phyloP scores from a whole-genome alignment of 2,329 filamentous ascomycete species.

The Stagonosporopsis rhizophila region DNA sequence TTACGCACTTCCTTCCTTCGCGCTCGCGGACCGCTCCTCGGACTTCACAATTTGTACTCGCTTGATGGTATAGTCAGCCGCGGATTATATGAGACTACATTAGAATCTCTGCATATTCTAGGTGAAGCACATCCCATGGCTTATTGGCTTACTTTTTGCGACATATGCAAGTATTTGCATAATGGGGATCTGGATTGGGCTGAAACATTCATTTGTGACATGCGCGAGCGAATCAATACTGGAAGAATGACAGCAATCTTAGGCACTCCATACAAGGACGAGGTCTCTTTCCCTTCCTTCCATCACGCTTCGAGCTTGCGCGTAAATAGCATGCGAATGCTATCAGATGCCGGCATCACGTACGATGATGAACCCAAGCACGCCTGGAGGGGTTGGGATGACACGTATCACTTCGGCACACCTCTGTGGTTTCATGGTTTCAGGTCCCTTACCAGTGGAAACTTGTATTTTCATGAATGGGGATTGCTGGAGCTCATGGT shows the following conservation, averaged over 20 bases:
- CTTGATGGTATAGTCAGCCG: too few relatives aligned
- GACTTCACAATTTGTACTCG: too few relatives aligned
- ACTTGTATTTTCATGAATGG: too few relatives aligned
- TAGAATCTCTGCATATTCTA: background rate
- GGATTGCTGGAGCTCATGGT: background rate
- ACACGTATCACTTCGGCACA: background rate
- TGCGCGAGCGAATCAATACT: background rate
- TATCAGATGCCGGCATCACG: background rate
- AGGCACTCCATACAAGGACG: background rate
- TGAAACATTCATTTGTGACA: background rate
- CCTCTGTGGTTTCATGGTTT: background rate
- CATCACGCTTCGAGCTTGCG: background rate
- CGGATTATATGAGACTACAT: background rate
- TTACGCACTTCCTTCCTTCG: background rate
- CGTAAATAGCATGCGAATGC: background rate
- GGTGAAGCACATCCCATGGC: background rate
- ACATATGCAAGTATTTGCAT: background rate
- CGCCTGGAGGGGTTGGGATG: too few relatives aligned
- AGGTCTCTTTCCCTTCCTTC: background rate
- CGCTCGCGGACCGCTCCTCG: background rate
- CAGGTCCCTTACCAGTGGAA: background rate
- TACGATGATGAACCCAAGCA: background rate
- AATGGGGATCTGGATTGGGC: too few relatives aligned
- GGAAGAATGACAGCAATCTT: background rate
- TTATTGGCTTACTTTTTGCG: background rate